Conservation (phyloP, 2,329 filamentous ascomycete genomes). For the Diaporthe vaccinii region DNA sequence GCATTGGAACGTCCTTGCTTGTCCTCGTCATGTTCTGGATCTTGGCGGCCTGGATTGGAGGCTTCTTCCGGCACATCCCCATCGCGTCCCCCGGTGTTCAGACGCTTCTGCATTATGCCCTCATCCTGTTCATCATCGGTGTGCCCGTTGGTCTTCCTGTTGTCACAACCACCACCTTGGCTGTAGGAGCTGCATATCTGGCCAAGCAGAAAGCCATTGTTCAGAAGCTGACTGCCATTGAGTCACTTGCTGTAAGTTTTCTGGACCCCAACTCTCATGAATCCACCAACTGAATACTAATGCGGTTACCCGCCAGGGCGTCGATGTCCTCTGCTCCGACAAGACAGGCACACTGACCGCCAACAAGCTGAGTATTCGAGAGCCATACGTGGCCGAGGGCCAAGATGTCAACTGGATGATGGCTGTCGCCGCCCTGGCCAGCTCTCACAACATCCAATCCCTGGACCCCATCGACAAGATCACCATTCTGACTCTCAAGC, state of each 20-base stretch:
- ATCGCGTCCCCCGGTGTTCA: constrained; percentile 73
- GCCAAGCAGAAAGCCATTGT: constrained; percentile 84
- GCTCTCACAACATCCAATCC: constrained; percentile 83
- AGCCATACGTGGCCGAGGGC: constrained; percentile 82
- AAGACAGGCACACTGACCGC: constrained; percentile 85
- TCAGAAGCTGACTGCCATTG: constrained; percentile 61
- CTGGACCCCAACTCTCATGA: accelerated
- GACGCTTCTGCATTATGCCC: constrained; percentile 76
- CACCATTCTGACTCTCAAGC: constrained; percentile 80
- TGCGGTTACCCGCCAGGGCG: constrained; percentile 58
- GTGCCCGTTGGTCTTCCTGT: constrained; percentile 85
- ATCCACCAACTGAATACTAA: not conserved
- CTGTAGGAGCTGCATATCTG: constrained; percentile 82
- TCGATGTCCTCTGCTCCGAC: constrained; percentile 84
- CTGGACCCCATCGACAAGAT: constrained; percentile 86
- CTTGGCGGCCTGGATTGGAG: constrained; percentile 81
- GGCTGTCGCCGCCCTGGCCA: constrained; percentile 82
- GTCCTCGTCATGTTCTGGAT: constrained; percentile 85
- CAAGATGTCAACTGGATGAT: constrained; percentile 89
- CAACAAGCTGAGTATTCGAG: constrained; percentile 82
- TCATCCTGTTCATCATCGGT: constrained; percentile 82
- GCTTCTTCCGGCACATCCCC: constrained; percentile 80
- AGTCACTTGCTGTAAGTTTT: constrained; percentile 66
- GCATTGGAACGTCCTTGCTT: constrained; percentile 79
- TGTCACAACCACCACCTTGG: constrained; percentile 82